Percentiles rank a stretch among this genome's conserved stretches.
Evolutionary conservation across 768 basidiomycete species (phyloP).

Genomic region (Agrocybe pediades): DNA sequence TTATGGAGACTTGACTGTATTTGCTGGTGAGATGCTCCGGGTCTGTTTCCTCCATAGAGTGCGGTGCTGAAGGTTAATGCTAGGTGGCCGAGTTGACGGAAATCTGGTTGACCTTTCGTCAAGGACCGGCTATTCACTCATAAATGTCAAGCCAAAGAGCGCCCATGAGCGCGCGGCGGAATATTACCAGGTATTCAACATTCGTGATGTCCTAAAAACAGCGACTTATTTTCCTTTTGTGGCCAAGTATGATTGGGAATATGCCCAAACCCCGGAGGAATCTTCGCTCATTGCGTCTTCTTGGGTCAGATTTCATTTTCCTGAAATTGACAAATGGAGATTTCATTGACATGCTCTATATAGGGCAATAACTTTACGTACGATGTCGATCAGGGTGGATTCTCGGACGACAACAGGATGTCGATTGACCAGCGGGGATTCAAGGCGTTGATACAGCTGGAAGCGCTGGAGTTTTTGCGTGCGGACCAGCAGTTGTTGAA

Average conservation of each 20-base stretch:
- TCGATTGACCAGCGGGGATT: conserved; percentile 66
- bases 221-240: neutral
- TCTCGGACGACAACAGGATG: conserved; percentile 54
- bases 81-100: conserved; percentile 45
- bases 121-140: conserved; percentile 53
- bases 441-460: conserved; percentile 54
- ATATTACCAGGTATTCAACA: conserved; percentile 47
- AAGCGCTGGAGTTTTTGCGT: conserved; percentile 57
- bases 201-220: neutral
- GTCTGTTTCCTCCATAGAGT: neutral
- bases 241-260: conserved; percentile 47
- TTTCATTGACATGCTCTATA: neutral
- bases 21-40: conserved; percentile 39
- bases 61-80: neutral
- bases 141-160: conserved; percentile 45
- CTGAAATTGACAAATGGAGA: neutral
- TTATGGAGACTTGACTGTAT: conserved; percentile 40
- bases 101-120: conserved; percentile 57
- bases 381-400: conserved; percentile 53
- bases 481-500: conserved; percentile 49
- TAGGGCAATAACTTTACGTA: conserved; percentile 69
- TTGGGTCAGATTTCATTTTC: conserved; percentile 41
- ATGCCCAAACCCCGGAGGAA: conserved; percentile 61
- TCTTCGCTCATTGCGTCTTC: conserved; percentile 66
- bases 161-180: conserved; percentile 53